Percentiles rank a stretch among this genome's conserved stretches.
Conservation (phyloP, 768 basidiomycete genomes). For the Trametes elegans region DNA sequence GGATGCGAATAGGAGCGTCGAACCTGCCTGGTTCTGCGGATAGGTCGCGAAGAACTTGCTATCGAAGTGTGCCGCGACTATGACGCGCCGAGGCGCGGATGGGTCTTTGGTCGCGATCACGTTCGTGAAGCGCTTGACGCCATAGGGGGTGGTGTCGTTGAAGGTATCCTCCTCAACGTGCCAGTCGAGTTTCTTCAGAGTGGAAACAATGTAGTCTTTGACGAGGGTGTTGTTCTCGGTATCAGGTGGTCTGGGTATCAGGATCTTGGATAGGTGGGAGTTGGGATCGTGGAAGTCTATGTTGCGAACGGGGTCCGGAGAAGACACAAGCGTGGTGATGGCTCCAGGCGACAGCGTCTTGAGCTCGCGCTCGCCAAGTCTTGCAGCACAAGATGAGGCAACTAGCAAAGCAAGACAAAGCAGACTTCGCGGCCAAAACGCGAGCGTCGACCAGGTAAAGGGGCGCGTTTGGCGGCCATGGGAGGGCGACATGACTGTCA, state of each 20-base stretch:
- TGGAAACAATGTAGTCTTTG: conserved; percentile 74
- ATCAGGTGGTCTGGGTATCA: conserved; percentile 82
- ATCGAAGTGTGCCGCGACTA: conserved; percentile 92
- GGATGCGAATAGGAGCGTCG: not conserved
- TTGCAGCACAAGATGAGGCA: conserved; percentile 31
- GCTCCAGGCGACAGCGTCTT: conserved; percentile 47
- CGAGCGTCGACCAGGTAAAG: not conserved
- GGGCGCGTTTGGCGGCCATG: not conserved
- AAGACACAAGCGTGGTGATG: conserved; percentile 47
- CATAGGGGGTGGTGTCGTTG: conserved; percentile 76
- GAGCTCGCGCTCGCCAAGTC: conserved; percentile 38
- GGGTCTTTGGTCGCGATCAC: conserved; percentile 95
- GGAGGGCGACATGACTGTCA: conserved; percentile 7
- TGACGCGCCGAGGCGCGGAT: conserved; percentile 71
- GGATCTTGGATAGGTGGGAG: conserved; percentile 77
- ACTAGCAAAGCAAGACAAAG: conserved; percentile 1
- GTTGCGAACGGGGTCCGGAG: conserved; percentile 64
- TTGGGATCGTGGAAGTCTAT: conserved; percentile 62
- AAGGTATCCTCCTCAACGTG: conserved; percentile 86
- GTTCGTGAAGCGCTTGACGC: conserved; percentile 78
- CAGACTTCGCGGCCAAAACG: not conserved
- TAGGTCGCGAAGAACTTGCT: conserved; percentile 80
- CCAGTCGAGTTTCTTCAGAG: conserved; percentile 76
- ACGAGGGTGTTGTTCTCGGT: conserved; percentile 80
- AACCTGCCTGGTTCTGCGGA: conserved; percentile 71